Conservation (phyloP, 31 red algal species). For the Asparagopsis taxiformis region DNA sequence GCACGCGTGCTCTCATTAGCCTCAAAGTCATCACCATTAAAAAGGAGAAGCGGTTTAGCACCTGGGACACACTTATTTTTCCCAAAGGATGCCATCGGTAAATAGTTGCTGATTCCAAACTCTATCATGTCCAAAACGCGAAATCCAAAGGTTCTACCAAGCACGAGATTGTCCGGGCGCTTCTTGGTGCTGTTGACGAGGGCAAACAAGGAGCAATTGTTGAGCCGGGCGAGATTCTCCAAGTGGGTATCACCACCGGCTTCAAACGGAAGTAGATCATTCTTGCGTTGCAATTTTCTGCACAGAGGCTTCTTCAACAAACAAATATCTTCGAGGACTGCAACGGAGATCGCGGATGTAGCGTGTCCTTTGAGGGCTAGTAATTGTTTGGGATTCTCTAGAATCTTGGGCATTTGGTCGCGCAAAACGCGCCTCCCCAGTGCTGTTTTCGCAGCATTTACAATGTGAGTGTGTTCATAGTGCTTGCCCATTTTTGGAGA, state of each 20-base stretch:
- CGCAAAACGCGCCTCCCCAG: slow-evolving; percentile 62
- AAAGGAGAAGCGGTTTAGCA: slow-evolving; percentile 74
- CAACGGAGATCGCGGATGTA: slow-evolving; percentile 43
- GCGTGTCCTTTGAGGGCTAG: slow-evolving; percentile 69
- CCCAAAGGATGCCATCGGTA: slow-evolving; percentile 19
- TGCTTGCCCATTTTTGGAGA: slow-evolving; percentile 66
- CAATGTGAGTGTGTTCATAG: slow-evolving; percentile 42
- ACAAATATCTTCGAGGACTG: slow-evolving; percentile 52
- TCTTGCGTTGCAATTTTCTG: slow-evolving; percentile 74
- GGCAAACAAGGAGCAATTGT: slow-evolving; percentile 87
- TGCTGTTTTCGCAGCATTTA: slow-evolving; percentile 56
- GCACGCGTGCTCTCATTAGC: slow-evolving; percentile 22
- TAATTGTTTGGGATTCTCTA: slow-evolving; percentile 71
- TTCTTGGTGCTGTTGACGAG: slow-evolving; percentile 90
- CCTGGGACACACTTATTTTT: slow-evolving; percentile 39
- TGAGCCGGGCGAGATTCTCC: slow-evolving; percentile 71
- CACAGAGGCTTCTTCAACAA: slow-evolving; percentile 70
- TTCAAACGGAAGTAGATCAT: slow-evolving; percentile 94
- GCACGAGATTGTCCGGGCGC: slow-evolving; percentile 84
- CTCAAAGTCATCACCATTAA: slow-evolving; percentile 85
- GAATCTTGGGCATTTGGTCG: slow-evolving; percentile 52
- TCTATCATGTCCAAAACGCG: slow-evolving; percentile 97
- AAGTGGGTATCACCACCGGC: slow-evolving; percentile 76
- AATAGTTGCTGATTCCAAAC: slow-evolving; percentile 66
- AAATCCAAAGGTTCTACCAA: slow-evolving; percentile 88